Base-by-base conservation (phyloP, 1,284 basidiomycete genomes). In the Fomes fomentarius region DNA sequence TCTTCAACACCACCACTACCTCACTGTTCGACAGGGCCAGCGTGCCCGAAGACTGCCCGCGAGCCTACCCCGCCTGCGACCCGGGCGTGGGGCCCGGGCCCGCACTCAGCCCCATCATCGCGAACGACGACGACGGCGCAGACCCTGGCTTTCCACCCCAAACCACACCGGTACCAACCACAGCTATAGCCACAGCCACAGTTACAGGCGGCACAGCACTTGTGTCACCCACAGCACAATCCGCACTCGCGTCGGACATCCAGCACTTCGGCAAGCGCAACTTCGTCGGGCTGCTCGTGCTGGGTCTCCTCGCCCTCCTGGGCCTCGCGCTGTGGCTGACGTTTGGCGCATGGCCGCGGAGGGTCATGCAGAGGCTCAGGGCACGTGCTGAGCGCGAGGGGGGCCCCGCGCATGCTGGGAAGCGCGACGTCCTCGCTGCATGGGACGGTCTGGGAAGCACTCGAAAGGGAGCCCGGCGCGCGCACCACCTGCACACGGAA, bases 231-330 rank as follows among this genome's bases (percentile, higher is more conserved):
- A 50, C 34, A 45, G 25, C 61, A 34, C 42, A 58, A 22, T 45
- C 26, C 49, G 49, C 53, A 37, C 33, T 52, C 56, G 39, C 50
- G 34, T 24, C 45, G 31, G 45, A 28, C 28, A 50, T 54, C 42
- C 50, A 53, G 37, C 47, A 35, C 28, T 49, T 66, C 53, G 59
- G 50, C 19, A 56, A 57, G 43, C 60, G 62, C 50, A 69, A 70
- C 61, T 57, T 67, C 47, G 47, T 69, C 51, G 72, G 71, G 35
- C 52, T 71, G 54, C 49, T 71, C 62, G 56, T 73, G 55, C 58
- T 68, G 52, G 61, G 60, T 40, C 53, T 64, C 21, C 53, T 73
- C 47, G 52, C 66, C 39, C 12, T 67, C 49, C 37, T 68, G 47
- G 69, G 53, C 4, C 26, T 70, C 57, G 50, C 48, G 12, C 64